Evolutionary conservation across 495 filamentous ascomycete species (phyloP).

Genomic region (Poronia punctata): DNA sequence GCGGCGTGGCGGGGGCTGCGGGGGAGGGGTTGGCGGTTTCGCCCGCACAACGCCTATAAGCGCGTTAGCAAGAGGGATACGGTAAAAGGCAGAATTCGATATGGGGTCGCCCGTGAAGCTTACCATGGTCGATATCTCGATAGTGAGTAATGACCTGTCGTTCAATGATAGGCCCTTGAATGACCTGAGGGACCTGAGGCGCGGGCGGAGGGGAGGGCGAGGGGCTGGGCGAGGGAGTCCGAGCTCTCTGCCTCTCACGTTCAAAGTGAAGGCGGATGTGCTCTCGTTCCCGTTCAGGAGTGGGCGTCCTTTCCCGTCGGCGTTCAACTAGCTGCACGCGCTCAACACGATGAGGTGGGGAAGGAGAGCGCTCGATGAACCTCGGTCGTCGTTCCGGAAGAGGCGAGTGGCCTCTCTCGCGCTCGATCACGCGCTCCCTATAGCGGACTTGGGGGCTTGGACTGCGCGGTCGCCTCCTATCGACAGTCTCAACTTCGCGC

Average conservation of each 20-base stretch:
- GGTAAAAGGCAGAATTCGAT: too few relatives aligned
- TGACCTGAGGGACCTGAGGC: slow-evolving; percentile 44
- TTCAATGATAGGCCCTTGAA: slow-evolving; percentile 64
- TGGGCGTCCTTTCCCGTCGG: slow-evolving; percentile 20
- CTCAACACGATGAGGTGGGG: slow-evolving; percentile 23
- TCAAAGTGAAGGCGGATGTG: slow-evolving; percentile 36
- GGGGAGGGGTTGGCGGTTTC: slow-evolving; percentile 41
- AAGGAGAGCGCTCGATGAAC: slow-evolving; percentile 32
- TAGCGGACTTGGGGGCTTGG: slow-evolving; percentile 35
- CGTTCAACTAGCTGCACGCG: slow-evolving; percentile 20
- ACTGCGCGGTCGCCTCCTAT: slow-evolving; percentile 33
- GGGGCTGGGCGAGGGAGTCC: slow-evolving; percentile 30
- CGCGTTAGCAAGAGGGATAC: slow-evolving; percentile 8
- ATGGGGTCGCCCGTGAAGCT: slow-evolving; percentile 8
- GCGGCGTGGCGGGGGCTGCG: slow-evolving; percentile 25
- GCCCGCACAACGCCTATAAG: slow-evolving; percentile 34
- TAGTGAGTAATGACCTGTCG: slow-evolving; percentile 82
- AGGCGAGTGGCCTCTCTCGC: slow-evolving; percentile 22
- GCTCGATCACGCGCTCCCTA: slow-evolving; percentile 37
- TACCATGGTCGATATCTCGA: slow-evolving; percentile 82
- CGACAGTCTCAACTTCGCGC: slow-evolving; percentile 39
- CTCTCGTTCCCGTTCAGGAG: slow-evolving; percentile 25
- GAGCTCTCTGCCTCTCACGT: slow-evolving; percentile 28
- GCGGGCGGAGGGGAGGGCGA: slow-evolving; percentile 42
- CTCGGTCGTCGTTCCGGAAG: slow-evolving; percentile 20